Evolutionary conservation across 805 yeast species (phyloP), one percentile per base, ranked within the genome.

Genomic region (Wickerhamomyces hampshirensis): DNA sequence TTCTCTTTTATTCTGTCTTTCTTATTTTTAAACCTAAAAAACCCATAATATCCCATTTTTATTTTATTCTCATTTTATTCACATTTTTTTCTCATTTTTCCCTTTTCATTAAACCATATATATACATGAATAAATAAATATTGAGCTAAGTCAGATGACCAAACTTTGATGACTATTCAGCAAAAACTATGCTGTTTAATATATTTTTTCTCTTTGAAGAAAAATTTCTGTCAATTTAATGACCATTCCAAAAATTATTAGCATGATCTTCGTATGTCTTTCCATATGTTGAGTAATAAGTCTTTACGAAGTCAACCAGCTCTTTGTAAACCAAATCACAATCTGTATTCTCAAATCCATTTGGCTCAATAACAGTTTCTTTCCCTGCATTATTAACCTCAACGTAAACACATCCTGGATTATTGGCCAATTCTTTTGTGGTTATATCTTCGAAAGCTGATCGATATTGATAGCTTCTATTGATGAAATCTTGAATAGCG

Each of bases 401-500:
- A 18, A 48, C 23, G 26, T 51, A 48, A 5, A 45, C 37, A 32
- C 40, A 33, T 1, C 42, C 42, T 4, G 30, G 17, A 18, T 46
- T 38, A 2, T 55, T 27, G 44, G 31, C 28, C 15, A 52, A 18
- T 45, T 67, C 73, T 12, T 56, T 53, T 7, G 49, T 27, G 2
- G 66, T 57, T 10, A 66, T 62, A 24, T 50, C 56, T 42, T 66
- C 66, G 42, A 65, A 65, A 1, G 60, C 65, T 30, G 51, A 46
- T 33, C 59, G 63, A 55, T 82, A 82, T 44, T 71, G 69, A 29
- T 65, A 58, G 9, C 80, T 62, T 44, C 89, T 65, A 34, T 65
- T 63, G 29, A 77, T 65, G 50, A 82, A 82, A 60, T 81, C 88
- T 4, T 59, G 45, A 13, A 80, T 69, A 4, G 87, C 77, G 6